Percentiles rank a stretch among this genome's conserved stretches.
Conservation (phyloP, 257 asterid genomes). For the Ocimum tenuiflorum region DNA sequence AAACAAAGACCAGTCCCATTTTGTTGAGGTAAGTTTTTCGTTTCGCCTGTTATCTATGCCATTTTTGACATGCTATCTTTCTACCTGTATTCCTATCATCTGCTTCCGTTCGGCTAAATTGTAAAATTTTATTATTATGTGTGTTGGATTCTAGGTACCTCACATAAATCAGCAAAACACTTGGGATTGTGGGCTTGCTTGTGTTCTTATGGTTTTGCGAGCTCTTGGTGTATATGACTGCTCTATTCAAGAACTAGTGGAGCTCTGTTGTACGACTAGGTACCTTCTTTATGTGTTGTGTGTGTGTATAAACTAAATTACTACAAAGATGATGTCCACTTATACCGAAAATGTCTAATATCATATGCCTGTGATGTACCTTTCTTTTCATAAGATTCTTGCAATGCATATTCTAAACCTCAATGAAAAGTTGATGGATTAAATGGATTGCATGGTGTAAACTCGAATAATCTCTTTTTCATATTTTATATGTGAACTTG, state of each 20-base stretch:
- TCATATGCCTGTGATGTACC: not conserved
- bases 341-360: not conserved
- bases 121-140: conserved; percentile 1
- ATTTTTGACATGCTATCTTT: conserved; percentile 4
- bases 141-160: conserved; percentile 51
- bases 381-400: not conserved
- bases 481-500: not conserved
- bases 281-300: conserved; percentile 15
- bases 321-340: not conserved
- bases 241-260: conserved; percentile 48
- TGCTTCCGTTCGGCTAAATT: not conserved
- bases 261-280: conserved; percentile 79
- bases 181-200: conserved; percentile 99
- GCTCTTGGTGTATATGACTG: conserved; percentile 46
- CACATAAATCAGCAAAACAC: conserved; percentile 68
- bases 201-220: conserved; percentile 79
- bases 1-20: conserved; percentile 36
- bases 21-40: conserved; percentile 46
- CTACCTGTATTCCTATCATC: not conserved
- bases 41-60: not conserved
- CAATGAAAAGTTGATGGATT: too few relatives aligned
- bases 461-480: too few relatives aligned
- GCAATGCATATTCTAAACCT: too few relatives aligned
- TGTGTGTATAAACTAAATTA: not conserved
- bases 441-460: too few relatives aligned